phyloP scores from a whole-genome alignment of 495 filamentous ascomycete genomes.

The Thermochaetoides thermophila region DNA sequence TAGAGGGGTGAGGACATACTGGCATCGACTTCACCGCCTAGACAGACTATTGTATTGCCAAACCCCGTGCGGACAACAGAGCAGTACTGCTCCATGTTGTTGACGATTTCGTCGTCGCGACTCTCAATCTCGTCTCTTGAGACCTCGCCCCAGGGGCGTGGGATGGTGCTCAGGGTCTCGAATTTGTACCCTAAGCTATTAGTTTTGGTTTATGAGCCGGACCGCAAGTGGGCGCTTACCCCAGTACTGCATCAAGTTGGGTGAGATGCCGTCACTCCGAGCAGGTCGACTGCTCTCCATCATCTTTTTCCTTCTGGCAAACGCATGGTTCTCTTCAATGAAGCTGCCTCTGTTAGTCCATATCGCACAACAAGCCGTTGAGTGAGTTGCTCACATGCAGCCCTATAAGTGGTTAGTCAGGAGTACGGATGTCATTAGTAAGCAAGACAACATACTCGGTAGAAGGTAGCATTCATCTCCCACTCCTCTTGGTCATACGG shows the following conservation, averaged over 20 bases:
- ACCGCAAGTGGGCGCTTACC: conserved; percentile 19
- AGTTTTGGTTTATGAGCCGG: background rate
- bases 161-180: conserved; percentile 67
- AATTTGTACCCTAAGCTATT: conserved; percentile 73
- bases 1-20: conserved; percentile 31
- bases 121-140: conserved; percentile 61
- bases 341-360: conserved; percentile 40
- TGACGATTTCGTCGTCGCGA: conserved; percentile 54
- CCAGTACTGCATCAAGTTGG: conserved; percentile 42
- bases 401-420: conserved; percentile 36
- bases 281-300: conserved; percentile 47
- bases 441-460: conserved; percentile 50
- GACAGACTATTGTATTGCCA: conserved; percentile 50
- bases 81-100: conserved; percentile 86
- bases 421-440: conserved; percentile 1
- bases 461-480: conserved; percentile 88
- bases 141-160: conserved; percentile 53
- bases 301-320: conserved; percentile 41
- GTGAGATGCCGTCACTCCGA: conserved; percentile 27
- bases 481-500: conserved; percentile 77
- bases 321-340: conserved; percentile 77
- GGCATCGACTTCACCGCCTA: conserved; percentile 94
- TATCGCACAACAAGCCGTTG: background rate
- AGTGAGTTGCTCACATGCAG: conserved; percentile 49
- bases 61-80: conserved; percentile 81